Evolutionary conservation across 1,284 basidiomycete genomes (phyloP), one percentile per base, ranked within the genome.

Genomic region (Lentinula novae-zelandiae): DNA sequence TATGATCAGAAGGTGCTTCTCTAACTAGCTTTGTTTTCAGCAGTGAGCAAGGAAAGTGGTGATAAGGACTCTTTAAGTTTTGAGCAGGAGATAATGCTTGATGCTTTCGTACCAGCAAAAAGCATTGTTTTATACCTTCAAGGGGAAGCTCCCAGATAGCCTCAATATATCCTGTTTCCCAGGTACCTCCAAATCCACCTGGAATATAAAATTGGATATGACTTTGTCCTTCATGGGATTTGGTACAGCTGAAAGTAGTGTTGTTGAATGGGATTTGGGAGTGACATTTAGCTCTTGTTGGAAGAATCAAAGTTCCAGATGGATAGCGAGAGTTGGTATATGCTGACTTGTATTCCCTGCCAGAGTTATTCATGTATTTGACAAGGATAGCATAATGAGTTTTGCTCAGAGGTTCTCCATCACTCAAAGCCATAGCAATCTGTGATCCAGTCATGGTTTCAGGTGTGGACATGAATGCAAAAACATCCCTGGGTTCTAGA

Each of bases 71-170:
- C 7, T 27, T 49, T 17, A 50, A 9, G 7, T 46, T 20, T 34
- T 58, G 38, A 12, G 5, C 20, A 13, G 38, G 44, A 38, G 57
- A 22, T 10, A 59, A 49, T 15, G 49, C 3, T 22, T 51, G 31
- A 46, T 64, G 60, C 13, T 27, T 46, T 10, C 42, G 12, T 13
- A 66, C 49, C 3, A 63, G 10, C 9, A 66, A n/a, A 40, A 66
- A 66, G 17, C 50, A 53, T 27, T 54, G 39, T 34, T 60, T 34
- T 10, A 27, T 34, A 22, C 44, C 38, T 9, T 62, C 20, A 6
- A 66, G 42, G 20, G 60, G 60, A 17, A 65, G 20, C 33, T 64
- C 39, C 58, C 60, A 64, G 12, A 66, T 66, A 10, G 33, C 22
- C 3, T 59, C 17, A 46, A 66, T 64, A 49, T 54, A 64, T 3